Conservation (phyloP, 2,329 filamentous ascomycete species). For the Coleophoma eucalyptorum region DNA sequence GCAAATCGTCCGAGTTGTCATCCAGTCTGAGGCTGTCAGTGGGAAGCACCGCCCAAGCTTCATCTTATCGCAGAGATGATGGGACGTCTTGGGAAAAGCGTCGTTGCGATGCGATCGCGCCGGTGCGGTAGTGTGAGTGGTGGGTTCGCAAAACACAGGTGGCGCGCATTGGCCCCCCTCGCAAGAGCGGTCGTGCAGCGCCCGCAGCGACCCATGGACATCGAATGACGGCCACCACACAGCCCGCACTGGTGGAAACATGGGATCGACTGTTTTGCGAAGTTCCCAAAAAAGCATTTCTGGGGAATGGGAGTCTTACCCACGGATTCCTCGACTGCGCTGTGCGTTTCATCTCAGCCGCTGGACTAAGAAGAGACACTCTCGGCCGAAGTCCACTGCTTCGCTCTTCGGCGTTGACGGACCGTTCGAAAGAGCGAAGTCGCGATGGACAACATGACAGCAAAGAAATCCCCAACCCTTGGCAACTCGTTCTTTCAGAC, state of each 20-base stretch:
- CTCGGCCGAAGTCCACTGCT: not conserved
- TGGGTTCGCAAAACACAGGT: too few species aligned
- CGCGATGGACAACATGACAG: not conserved
- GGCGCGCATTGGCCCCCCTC: too few species aligned
- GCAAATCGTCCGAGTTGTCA: not conserved
- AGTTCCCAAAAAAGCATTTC: not conserved
- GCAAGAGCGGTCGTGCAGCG: too few species aligned
- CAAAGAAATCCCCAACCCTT: too few species aligned
- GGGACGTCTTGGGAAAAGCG: constrained; percentile 1
- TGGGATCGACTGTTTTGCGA: not conserved
- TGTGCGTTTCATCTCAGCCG: not conserved
- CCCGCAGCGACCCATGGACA: not conserved
- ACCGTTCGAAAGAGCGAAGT: too few species aligned
- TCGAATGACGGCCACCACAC: not conserved
- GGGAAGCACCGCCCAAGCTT: too few species aligned
- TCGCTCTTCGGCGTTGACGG: not conserved
- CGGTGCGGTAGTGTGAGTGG: not conserved
- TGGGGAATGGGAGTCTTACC: not conserved
- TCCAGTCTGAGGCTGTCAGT: not conserved
- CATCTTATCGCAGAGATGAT: too few species aligned
- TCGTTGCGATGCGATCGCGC: constrained; percentile 4
- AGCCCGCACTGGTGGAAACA: not conserved
- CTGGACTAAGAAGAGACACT: not conserved
- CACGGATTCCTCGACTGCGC: not conserved
- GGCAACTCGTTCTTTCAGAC: too few species aligned